These are phyloP conservation scores for Sporothrix sp. DNA, from an alignment of 2,329 filamentous ascomycete genomes.

Conservation along the genomic window DNA sequence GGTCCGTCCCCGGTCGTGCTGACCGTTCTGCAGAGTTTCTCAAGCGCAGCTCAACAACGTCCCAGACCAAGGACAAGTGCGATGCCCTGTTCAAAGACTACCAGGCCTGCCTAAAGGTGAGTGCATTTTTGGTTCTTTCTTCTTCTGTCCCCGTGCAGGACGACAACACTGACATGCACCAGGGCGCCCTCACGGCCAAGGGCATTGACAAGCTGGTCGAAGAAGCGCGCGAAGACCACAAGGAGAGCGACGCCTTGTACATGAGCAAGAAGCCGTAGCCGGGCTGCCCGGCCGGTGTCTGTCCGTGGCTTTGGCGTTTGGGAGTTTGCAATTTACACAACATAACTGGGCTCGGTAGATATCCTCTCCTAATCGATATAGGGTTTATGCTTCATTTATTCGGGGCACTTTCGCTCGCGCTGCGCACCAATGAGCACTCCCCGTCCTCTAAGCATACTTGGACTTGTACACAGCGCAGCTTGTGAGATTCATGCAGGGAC, in stretches of 20 bases:
- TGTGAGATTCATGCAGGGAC: no score
- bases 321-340: no score
- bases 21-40: slow-evolving; percentile 67
- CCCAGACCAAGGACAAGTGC: slow-evolving; percentile 62
- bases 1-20: background rate
- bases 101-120: slow-evolving; percentile 72
- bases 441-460: no score
- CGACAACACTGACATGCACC: background rate
- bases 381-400: no score
- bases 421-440: no score
- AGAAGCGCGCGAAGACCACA: slow-evolving; percentile 80
- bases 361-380: background rate
- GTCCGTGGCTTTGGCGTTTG: background rate
- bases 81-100: slow-evolving; percentile 80
- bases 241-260: slow-evolving; percentile 71
- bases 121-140: slow-evolving; percentile 20
- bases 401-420: no score
- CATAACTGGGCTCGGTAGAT: background rate
- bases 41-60: slow-evolving; percentile 66
- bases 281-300: slow-evolving; percentile 7
- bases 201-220: slow-evolving; percentile 91
- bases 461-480: no score
- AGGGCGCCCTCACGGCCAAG: slow-evolving; percentile 78
- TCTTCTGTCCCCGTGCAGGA: background rate
- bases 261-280: slow-evolving; percentile 31